Evolutionary conservation across 2,329 filamentous ascomycete genomes (phyloP).

Genomic region (Penicillium digitatum): DNA sequence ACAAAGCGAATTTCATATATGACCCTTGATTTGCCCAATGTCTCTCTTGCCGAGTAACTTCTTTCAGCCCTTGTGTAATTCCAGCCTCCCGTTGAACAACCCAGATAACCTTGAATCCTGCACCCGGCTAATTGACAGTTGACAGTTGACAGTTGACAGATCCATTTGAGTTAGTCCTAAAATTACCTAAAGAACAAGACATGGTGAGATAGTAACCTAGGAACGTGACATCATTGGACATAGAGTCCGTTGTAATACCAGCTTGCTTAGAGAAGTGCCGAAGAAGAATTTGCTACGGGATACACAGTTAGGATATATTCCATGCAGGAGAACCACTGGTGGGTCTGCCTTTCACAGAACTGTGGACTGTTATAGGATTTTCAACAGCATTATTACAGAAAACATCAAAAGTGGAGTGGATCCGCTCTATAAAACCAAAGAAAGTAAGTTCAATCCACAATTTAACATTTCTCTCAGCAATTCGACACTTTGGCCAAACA

Average conservation of each 20-base stretch:
- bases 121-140: neutral
- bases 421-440: neutral
- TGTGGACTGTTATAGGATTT: fast-evolving
- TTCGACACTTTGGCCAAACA: neutral
- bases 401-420: neutral
- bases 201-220: neutral
- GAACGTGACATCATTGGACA: neutral
- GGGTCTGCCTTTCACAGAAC: neutral
- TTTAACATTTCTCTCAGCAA: neutral
- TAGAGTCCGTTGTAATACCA: neutral
- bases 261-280: neutral
- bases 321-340: neutral
- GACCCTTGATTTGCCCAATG: too few species aligned
- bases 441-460: neutral
- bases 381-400: neutral
- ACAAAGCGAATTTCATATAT: too few species aligned
- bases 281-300: neutral
- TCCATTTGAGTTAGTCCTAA: neutral
- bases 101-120: neutral
- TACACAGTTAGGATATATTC: neutral
- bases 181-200: neutral
- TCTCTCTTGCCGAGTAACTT: neutral
- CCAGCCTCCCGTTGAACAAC: neutral
- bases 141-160: neutral
- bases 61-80: neutral